Percentiles rank a stretch among this genome's conserved stretches.
These are phyloP conservation scores for Linnemannia exigua DNA, from an alignment of 192 early-diverging fungal genomes.

Conservation along the genomic window DNA sequence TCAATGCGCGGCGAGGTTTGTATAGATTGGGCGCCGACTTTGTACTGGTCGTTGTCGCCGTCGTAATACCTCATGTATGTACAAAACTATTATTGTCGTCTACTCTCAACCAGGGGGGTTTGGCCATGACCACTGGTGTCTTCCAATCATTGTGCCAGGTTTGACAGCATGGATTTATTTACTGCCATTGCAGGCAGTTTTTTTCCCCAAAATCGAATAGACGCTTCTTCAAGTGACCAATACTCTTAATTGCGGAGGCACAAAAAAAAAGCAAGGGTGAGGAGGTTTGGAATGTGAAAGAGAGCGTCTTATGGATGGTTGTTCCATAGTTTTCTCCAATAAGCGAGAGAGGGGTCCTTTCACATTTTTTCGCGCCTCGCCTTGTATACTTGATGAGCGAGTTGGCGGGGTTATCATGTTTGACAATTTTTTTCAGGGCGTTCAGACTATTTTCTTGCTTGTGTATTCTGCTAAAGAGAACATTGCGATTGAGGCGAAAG, in stretches of 20 bases:
- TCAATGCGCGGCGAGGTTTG: no score
- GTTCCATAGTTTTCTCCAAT: background rate
- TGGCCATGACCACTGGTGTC: no score
- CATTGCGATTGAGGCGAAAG: background rate
- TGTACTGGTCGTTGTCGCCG: no score
- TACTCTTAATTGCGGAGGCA: background rate
- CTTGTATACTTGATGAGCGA: no score
- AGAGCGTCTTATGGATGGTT: background rate
- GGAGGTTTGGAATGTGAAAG: background rate
- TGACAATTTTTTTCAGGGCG: background rate
- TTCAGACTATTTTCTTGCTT: background rate
- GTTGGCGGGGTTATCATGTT: no score
- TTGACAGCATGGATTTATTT: background rate
- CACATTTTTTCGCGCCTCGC: no score
- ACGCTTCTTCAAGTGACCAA: background rate
- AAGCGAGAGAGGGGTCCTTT: no score
- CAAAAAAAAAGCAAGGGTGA: background rate
- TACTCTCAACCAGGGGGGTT: no score
- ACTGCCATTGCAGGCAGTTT: background rate
- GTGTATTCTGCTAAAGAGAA: background rate
- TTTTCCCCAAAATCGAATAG: no score
- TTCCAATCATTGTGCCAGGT: background rate
- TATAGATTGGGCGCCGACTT: no score
- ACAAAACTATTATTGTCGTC: no score
- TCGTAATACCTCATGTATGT: no score